Base-by-base conservation (phyloP, 2,329 filamentous ascomycete species). In the Penicillium sp. region DNA sequence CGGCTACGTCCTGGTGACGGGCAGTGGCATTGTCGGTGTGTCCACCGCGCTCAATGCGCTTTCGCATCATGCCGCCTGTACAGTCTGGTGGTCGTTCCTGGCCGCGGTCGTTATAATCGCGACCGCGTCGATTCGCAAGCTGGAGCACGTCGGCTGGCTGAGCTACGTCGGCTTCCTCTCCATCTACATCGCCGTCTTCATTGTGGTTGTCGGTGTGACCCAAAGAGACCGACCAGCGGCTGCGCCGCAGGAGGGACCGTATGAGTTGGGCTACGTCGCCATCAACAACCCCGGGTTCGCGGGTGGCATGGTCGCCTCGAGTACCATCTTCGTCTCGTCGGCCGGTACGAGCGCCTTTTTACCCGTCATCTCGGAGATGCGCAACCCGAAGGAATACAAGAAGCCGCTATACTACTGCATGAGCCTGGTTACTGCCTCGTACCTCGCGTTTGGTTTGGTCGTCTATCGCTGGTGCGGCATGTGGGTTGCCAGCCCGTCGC, bases 281-380 rank as follows among this genome's bases (percentile, higher is more conserved):
- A 83, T 89, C 61, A 83, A 80, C 7, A 75, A 84, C 66, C 86
- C 87, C 0, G 82, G 78, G 21, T 90, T 90, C 69, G 82, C 83
- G 0, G 82, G 81, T 1, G 87, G 85, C 7, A 87, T 89, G 67
- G 84, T 83, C 0, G 84, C 86, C 45, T 80, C 83, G 0, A 80
- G 81, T 2, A 87, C 84, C 2, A 88, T 90, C 64, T 87, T 89
- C 74, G 83, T 85, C 60, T 86, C 85, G 2, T 83, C 81, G 7
- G 84, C 86, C 0, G 85, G 84, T 19, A 88, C 86, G 0, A 84
- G 83, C 0, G 85, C 85, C 1, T 90, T 89, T 69, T 75, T 90
- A 1, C 86, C 86, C 5, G 85, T 90, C 61, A 89, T 90, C 57
- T 85, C 84, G 0, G 88, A 90, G 75, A 90, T 90, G 86, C 79